These are phyloP conservation scores for Pestalotiopsis sp. DNA, from an alignment of 2,329 filamentous ascomycete genomes.

Conservation along the genomic window DNA sequence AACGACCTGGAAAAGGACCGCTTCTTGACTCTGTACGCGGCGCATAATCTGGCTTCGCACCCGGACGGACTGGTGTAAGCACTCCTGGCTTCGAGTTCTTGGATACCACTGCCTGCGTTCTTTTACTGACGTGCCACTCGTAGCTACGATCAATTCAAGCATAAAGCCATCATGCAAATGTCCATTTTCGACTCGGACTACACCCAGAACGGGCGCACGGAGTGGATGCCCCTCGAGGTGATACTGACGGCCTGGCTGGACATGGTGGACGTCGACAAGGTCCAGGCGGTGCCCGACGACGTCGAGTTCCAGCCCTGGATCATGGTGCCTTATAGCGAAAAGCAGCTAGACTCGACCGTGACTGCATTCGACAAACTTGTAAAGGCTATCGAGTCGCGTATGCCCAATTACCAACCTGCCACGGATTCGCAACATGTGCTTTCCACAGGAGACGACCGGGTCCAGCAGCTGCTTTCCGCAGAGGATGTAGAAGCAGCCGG, in stretches of 20 bases:
- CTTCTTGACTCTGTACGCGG: not conserved
- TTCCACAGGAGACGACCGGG: not conserved
- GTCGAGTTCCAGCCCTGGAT: not conserved
- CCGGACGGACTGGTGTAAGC: not conserved
- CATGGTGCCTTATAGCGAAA: not conserved
- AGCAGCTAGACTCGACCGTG: not conserved
- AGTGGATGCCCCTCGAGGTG: not conserved
- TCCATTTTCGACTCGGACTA: not conserved
- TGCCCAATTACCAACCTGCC: not conserved
- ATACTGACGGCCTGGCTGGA: conserved; percentile 4
- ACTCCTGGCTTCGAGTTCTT: not conserved
- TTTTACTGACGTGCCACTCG: too few species aligned
- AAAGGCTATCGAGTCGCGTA: conserved; percentile 1
- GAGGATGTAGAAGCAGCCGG: not conserved
- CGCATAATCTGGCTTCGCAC: not conserved
- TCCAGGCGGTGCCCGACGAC: not conserved
- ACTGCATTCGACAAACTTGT: not conserved
- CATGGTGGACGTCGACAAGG: conserved; percentile 4
- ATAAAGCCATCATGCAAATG: conserved; percentile 7
- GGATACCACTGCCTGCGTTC: too few species aligned
- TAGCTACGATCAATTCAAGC: not conserved
- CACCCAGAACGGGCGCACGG: not conserved
- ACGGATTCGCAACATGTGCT: not conserved
- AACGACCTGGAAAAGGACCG: not conserved
- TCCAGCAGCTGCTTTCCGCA: not conserved